A percentile compares a stretch with the other conserved stretches of the same genome.
phyloP scores from a whole-genome alignment of 2,329 filamentous ascomycete genomes.

The Mycosphaerelloides madeirae region DNA sequence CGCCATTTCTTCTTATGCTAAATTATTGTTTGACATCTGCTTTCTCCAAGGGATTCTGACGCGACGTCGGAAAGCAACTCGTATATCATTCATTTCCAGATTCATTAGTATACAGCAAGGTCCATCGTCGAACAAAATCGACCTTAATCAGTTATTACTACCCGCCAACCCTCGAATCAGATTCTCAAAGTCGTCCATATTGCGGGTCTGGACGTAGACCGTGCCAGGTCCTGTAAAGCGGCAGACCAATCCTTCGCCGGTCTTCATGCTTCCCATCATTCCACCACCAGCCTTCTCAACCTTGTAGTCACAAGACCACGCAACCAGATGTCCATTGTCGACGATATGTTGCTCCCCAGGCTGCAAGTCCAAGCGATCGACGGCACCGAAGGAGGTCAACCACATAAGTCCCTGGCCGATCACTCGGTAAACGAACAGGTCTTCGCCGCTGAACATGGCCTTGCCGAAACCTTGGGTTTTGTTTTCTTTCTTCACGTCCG shows the following conservation, averaged over 20 bases:
- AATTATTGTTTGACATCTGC: neutral
- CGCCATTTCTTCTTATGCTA: no score
- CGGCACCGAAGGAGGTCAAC: constrained; percentile 87
- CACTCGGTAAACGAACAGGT: constrained; percentile 81
- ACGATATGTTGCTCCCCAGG: constrained; percentile 70
- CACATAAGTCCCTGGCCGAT: constrained; percentile 73
- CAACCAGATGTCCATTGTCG: constrained; percentile 68
- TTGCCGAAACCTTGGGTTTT: constrained; percentile 76
- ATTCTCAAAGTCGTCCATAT: constrained; percentile 56
- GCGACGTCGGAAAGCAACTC: no score
- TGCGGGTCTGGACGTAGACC: constrained; percentile 85
- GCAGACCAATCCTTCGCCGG: constrained; percentile 82
- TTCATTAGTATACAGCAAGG: no score
- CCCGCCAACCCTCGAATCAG: constrained; percentile 3
- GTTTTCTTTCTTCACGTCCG: constrained; percentile 73
- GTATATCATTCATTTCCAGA: no score
- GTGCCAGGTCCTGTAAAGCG: constrained; percentile 86
- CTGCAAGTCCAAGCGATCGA: constrained; percentile 74
- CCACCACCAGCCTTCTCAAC: constrained; percentile 87
- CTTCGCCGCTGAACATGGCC: constrained; percentile 87
- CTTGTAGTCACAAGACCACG: constrained; percentile 90
- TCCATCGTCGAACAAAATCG: no score
- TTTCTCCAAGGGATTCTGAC: no score
- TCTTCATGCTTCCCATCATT: constrained; percentile 75
- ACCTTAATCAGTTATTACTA: no score